Base-by-base conservation (phyloP, 2,329 filamentous ascomycete genomes). In the Talaromyces sp. region DNA sequence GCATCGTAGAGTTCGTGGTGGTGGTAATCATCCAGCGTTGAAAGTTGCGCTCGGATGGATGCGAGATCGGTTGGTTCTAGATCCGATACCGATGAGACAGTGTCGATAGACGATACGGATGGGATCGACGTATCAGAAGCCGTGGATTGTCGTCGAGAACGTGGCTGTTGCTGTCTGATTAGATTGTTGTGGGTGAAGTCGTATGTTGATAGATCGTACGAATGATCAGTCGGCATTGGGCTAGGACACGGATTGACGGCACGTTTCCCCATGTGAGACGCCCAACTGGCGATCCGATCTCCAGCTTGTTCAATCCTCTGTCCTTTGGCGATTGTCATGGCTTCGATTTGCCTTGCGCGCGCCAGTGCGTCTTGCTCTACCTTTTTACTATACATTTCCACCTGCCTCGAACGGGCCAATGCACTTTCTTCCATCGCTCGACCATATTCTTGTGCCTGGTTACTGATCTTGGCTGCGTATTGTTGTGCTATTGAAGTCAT, bases 351-450 rank as follows among this genome's bases (percentile, higher is more conserved):
- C 16, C 71, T 71, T 7, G 72, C 71, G 35, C 70, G 66, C 7
- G 73, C 66, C 9, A 74, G 31, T 14, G 65, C 62, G 16, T 62
- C 57, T 6, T 63, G 33, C 45, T 64, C 62, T 7, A 66, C 22
- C 43, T 27, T 59, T 16, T 41, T 70, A 8, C 75, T 75, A 50
- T 79, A 76, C 57, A 78, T 71, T 68, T 79, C 76, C 9, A 78
- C 67, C 72, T 76, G 77, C 11, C 74, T 72, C 39, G 74, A 75
- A 67, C 74, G 75, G 3, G 75, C 72, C 62, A 76, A 67, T 7
- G 77, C 78, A 39, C 75, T 75, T 48, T 77, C 74, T 69, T 80
- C 77, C 1, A 79, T 73, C 65, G 76, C 72, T 37, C 74, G 69
- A 35, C 77, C 73, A 66, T 77, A 78, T 59, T 75, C 68, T 60